A percentile compares a stretch with the other conserved stretches of the same genome.
Evolutionary conservation across 2,329 filamentous ascomycete species (phyloP).

Genomic region (Oidium heveae): DNA sequence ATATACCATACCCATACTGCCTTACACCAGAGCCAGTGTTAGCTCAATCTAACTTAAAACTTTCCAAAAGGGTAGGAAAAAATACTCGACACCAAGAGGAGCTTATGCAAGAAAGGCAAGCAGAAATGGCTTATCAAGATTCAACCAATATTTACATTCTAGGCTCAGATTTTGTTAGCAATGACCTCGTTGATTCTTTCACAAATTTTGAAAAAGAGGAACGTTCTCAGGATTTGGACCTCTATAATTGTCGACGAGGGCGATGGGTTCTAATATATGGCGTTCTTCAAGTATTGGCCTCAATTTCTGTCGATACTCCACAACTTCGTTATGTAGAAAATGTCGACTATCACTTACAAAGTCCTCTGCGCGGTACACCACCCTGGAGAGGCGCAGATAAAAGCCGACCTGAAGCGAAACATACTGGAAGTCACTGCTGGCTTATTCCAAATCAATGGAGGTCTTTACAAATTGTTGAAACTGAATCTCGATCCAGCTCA

Average conservation of each 20-base stretch:
- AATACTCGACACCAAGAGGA: conserved; percentile 5
- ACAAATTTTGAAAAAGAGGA: conserved; percentile 30
- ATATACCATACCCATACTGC: conserved; percentile 42
- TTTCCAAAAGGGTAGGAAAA: conserved; percentile 7
- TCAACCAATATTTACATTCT: conserved; percentile 32
- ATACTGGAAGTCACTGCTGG: conserved; percentile 14
- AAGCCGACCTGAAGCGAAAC: conserved; percentile 10
- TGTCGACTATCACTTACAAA: conserved; percentile 31
- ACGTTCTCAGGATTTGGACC: conserved; percentile 23
- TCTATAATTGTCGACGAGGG: conserved; percentile 27
- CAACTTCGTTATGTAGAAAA: conserved; percentile 24
- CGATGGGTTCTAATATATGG: conserved; percentile 37
- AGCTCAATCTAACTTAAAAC: conserved; percentile 5
- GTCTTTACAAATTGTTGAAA: neutral
- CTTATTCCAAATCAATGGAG: conserved; percentile 8
- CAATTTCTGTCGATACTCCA: conserved; percentile 30
- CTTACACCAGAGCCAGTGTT: conserved; percentile 30
- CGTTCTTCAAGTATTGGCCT: conserved; percentile 31
- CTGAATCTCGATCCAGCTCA: neutral
- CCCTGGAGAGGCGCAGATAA: conserved; percentile 23
- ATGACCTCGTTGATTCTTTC: conserved; percentile 28
- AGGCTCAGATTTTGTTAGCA: conserved; percentile 25
- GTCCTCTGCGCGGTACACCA: conserved; percentile 26
- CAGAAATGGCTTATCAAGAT: conserved; percentile 27
- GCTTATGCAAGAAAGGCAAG: conserved; percentile 8